Base-by-base conservation (phyloP, 768 basidiomycete species). In the Tricholoma saponaceum region DNA sequence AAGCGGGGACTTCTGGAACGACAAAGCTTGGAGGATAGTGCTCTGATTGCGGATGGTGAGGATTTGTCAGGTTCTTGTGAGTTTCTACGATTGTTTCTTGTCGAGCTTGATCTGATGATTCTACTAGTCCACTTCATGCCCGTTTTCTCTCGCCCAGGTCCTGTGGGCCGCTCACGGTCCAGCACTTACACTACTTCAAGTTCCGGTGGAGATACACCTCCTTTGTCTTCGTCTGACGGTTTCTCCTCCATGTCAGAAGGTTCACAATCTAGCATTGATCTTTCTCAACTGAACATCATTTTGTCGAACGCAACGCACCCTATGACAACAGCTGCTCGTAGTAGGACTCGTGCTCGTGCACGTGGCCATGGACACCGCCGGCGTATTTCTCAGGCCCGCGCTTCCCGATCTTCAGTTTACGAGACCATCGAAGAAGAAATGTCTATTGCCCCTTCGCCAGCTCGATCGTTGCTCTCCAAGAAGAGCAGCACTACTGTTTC, bases 341-440 rank as follows among this genome's bases (percentile, higher is more conserved):
- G 77, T 46, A 69, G 76, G 20, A 70, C 76, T 18, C 79, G 83
- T 4, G 74, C 78, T 22, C 75, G 85, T 22, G 80, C 81, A 8
- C 80, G 79, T 16, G 86, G 88, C 0, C 79, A 83, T 37, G 86
- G 89, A 2, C 89, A 90, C 66, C 85, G 84, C 37, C 85, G 88
- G 33, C 82, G 89, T 1, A 80, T 83, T 51, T 89, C 88, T 1
- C 79, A 84, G 50, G 79, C 82, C 26, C 81, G 82, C 18, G 78
- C 80, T 8, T 86, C 86, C 12, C 78, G 86, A 4, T 74, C 83
- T 0, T 91, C 90, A 0, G 79, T 89, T 0, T 92, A 90, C 61
- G 90, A 91, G 67, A 91, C 87, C 0, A 92, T 92, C 50, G 79
- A 90, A 55, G 90, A 92, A 63, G 91, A 92, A 60, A 66, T 74